Percentiles rank a stretch among this genome's conserved stretches.
Evolutionary conservation across 2,329 filamentous ascomycete species (phyloP).

Genomic region (Beauveria medogensis): DNA sequence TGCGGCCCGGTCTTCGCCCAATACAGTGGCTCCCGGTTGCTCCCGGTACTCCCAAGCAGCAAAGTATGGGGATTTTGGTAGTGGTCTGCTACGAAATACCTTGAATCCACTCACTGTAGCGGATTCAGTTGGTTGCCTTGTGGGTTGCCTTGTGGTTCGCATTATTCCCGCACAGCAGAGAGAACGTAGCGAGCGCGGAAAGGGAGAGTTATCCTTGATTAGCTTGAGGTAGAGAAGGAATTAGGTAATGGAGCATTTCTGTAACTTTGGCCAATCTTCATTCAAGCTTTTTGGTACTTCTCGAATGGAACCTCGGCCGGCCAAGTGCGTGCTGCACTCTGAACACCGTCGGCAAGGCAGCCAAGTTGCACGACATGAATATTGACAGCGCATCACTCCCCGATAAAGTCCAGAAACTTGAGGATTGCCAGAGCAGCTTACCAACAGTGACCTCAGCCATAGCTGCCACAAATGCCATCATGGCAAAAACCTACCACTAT

Average conservation of each 20-base stretch:
- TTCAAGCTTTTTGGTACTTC: too few relatives aligned
- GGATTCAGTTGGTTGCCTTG: background rate
- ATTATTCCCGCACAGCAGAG: background rate
- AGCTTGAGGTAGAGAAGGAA: too few relatives aligned
- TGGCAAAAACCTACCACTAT: background rate
- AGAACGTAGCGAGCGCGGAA: background rate
- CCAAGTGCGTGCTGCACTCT: too few relatives aligned
- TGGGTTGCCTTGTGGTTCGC: slow-evolving; percentile 6
- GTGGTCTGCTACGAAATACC: too few relatives aligned
- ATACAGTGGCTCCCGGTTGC: too few relatives aligned
- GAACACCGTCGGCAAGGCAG: background rate
- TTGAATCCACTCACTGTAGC: too few relatives aligned
- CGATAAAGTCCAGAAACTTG: background rate
- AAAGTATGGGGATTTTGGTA: too few relatives aligned
- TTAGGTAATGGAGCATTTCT: too few relatives aligned
- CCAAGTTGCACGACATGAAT: background rate
- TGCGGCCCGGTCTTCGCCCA: background rate
- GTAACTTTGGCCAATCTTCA: too few relatives aligned
- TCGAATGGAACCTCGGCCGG: too few relatives aligned
- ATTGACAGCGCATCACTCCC: background rate
- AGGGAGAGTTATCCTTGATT: too few relatives aligned
- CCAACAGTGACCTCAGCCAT: background rate
- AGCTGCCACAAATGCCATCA: background rate
- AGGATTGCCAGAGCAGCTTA: background rate
- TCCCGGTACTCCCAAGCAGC: too few relatives aligned